phyloP scores from a whole-genome alignment of 768 basidiomycete genomes.

The Phlebiopsis flavidoalba region DNA sequence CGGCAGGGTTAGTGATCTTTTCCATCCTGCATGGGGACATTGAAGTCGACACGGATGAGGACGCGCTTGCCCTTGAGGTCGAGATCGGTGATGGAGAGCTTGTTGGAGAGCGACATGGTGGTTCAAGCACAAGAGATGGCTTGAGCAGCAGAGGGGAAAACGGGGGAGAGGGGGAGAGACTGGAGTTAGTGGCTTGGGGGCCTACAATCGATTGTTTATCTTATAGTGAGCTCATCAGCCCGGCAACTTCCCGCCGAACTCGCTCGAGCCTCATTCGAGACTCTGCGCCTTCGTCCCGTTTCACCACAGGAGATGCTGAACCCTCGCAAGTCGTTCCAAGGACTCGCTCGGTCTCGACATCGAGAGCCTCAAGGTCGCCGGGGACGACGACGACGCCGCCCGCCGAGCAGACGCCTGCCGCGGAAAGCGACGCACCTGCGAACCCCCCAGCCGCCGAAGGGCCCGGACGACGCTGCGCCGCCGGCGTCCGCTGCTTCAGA shows the following conservation, averaged over 20 bases:
- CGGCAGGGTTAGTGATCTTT: slow-evolving; percentile 96
- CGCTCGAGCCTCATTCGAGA: slow-evolving; percentile 5
- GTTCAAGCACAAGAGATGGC: slow-evolving; percentile 16
- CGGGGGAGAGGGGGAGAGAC: slow-evolving; percentile 3
- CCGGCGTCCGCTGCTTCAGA: background rate
- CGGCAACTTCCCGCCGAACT: slow-evolving; percentile 13
- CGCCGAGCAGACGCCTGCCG: slow-evolving; percentile 3
- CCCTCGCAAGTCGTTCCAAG: slow-evolving; percentile 35
- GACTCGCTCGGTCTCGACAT: slow-evolving; percentile 76
- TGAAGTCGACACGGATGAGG: slow-evolving; percentile 94
- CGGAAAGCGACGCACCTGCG: slow-evolving; percentile 5
- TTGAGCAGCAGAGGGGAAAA: background rate
- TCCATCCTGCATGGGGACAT: slow-evolving; percentile 86
- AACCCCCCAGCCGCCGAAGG: background rate
- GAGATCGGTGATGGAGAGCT: slow-evolving; percentile 89
- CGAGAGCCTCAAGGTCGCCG: slow-evolving; percentile 39
- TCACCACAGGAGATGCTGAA: slow-evolving; percentile 18
- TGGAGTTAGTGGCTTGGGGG: background rate
- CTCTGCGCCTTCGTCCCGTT: slow-evolving; percentile 7
- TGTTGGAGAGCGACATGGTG: slow-evolving; percentile 90
- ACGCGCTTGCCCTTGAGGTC: slow-evolving; percentile 84
- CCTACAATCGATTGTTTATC: slow-evolving; percentile 14
- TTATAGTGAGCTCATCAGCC: slow-evolving; percentile 12
- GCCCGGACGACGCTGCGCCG: slow-evolving; percentile 1
- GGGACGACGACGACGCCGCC: slow-evolving; percentile 13